Evolutionary conservation across 2,329 filamentous ascomycete genomes (phyloP).

Genomic region (Phaeosphaeriaceae sp.): DNA sequence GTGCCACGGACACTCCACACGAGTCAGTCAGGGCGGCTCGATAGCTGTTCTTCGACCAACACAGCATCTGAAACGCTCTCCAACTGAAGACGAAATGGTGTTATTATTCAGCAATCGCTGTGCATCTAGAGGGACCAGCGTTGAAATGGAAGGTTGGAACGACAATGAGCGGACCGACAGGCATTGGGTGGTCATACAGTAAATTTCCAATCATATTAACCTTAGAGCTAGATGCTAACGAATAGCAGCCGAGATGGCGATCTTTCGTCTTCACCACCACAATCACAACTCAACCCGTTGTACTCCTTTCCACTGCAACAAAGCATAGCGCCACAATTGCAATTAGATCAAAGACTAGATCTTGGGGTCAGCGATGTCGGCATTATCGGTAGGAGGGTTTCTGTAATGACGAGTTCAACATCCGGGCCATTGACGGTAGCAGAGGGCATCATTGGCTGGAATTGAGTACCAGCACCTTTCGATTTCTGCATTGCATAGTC

Average conservation of each 20-base stretch:
- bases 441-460: slow-evolving; percentile 47
- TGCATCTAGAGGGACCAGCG: slow-evolving; percentile 30
- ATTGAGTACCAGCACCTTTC: slow-evolving; percentile 24
- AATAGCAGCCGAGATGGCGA: slow-evolving; percentile 40
- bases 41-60: slow-evolving; percentile 43
- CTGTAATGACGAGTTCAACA: slow-evolving; percentile 35
- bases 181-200: slow-evolving; percentile 45
- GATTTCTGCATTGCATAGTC: background rate
- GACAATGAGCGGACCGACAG: slow-evolving; percentile 8
- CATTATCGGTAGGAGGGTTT: slow-evolving; percentile 43
- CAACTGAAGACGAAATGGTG: slow-evolving; percentile 29
- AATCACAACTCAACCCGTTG: slow-evolving; percentile 21
- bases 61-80: slow-evolving; percentile 9
- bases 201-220: slow-evolving; percentile 1
- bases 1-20: slow-evolving; percentile 41
- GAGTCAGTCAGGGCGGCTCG: slow-evolving; percentile 44
- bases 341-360: slow-evolving; percentile 32
- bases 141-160: slow-evolving; percentile 35
- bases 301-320: slow-evolving; percentile 34
- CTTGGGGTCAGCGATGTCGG: slow-evolving; percentile 42
- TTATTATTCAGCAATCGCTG: slow-evolving; percentile 40
- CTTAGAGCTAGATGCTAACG: background rate
- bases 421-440: slow-evolving; percentile 30
- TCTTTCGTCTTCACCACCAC: slow-evolving; percentile 23
- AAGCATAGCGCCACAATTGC: slow-evolving; percentile 8